Base-by-base conservation (phyloP, 805 yeast species). In the Suhomyces sp. region DNA sequence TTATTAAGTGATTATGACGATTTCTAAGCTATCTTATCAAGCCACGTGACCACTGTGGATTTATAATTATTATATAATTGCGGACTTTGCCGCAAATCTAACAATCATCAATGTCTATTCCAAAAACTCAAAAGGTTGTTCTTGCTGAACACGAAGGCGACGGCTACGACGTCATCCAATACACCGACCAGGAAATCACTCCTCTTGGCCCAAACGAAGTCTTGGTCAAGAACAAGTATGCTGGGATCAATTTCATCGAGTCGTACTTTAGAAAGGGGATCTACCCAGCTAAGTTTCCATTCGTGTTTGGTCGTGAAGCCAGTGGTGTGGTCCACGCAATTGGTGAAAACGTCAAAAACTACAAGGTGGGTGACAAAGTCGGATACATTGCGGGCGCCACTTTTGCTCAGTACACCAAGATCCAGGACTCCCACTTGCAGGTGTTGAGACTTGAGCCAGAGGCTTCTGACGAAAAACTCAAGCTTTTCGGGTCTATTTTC, bases 181-280 rank as follows among this genome's bases (percentile, higher is more conserved):
- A 82, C 62, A 79, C 56, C n/a, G 85, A 84, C 38, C 66, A 72
- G 36, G 83, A 86, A 4, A 80, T 85, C 5, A 96, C 96, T 3
- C 65, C 70, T 44, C 74, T 86, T 49, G 77, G 74, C 3, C 74
- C 78, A 49, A 53, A 57, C 27, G 89, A 90, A 55, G 65, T 92
- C 9, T 73, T 92, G 47, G 76, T 92, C 64, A 86, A 87, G 69
- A 88, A 87, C 76, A 77, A 74, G 51, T 90, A 81, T 60, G 78
- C 91, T 10, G 98, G 98, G 33, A 73, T 90, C 62, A 90, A 90
- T 61, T 88, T 81, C 73, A 87, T 90, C 58, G 97, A 92, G 62
- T 76, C 84, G 4, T 92, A 91, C 70, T 89, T 88, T 74, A 81
- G 97, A 64, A 80, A 73, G 48, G 97, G 97, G 4, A 62, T 87